Conservation (phyloP, 805 yeast species). For the Candida nonsorbophila region DNA sequence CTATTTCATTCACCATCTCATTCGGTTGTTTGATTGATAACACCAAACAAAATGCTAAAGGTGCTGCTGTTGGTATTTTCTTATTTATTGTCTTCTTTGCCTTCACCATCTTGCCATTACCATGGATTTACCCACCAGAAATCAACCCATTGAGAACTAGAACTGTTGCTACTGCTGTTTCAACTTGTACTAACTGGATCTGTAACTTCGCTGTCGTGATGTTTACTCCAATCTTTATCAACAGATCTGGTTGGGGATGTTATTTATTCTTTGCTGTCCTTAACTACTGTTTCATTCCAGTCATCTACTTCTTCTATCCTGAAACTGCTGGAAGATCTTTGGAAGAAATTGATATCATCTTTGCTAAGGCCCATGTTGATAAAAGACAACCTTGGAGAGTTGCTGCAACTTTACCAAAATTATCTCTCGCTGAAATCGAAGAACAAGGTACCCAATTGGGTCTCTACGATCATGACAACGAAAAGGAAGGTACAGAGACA, state of each 20-base stretch:
- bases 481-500: constrained; percentile 29
- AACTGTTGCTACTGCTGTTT: constrained; percentile 38
- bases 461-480: constrained; percentile 41
- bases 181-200: constrained; percentile 43
- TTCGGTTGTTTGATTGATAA: constrained; percentile 33
- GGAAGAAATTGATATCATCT: constrained; percentile 52
- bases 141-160: constrained; percentile 43
- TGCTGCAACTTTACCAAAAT: constrained; percentile 57
- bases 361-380: constrained; percentile 57
- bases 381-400: constrained; percentile 56
- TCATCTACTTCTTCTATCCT: constrained; percentile 41
- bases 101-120: constrained; percentile 38
- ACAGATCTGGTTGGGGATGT: constrained; percentile 32
- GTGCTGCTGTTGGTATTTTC: constrained; percentile 43
- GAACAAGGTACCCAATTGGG: constrained; percentile 57
- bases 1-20: constrained; percentile 32
- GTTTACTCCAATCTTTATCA: constrained; percentile 41
- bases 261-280: constrained; percentile 38
- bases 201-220: constrained; percentile 41
- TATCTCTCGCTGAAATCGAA: constrained; percentile 53
- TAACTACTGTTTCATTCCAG: constrained; percentile 33
- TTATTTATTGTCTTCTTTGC: constrained; percentile 40
- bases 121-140: constrained; percentile 46
- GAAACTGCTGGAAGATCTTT: constrained; percentile 42
- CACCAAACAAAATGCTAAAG: constrained; percentile 31